Percentiles rank a stretch among this genome's conserved stretches.
These are phyloP conservation scores for Candida anutae DNA, from an alignment of 1,139 yeast genomes.

Conservation along the genomic window DNA sequence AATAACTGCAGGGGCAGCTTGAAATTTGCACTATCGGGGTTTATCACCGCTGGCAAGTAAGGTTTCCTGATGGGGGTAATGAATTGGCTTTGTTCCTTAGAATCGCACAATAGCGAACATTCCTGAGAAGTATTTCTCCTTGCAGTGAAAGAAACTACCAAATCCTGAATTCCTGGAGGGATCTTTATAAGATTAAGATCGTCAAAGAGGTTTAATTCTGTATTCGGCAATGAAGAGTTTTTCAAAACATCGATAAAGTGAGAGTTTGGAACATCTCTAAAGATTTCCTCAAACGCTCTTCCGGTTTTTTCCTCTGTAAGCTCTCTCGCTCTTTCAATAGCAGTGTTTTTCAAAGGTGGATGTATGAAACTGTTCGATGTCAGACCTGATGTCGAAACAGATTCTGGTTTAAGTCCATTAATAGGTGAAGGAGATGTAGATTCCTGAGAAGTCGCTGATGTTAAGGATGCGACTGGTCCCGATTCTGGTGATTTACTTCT, in stretches of 20 bases:
- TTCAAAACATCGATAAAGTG: conserved; percentile 22
- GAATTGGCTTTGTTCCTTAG: conserved; percentile 21
- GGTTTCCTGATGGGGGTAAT: conserved; percentile 29
- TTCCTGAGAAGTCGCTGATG: neutral
- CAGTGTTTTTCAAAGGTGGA: too few species aligned
- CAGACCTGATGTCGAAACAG: neutral
- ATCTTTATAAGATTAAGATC: conserved; percentile 38
- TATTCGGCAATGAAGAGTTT: conserved; percentile 23
- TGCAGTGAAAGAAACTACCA: conserved; percentile 44
- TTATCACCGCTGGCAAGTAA: conserved; percentile 29
- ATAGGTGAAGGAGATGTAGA: neutral
- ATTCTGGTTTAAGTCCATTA: neutral
- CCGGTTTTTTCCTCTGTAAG: conserved; percentile 1
- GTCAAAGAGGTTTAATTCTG: conserved; percentile 29
- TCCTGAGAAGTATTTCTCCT: conserved; percentile 24
- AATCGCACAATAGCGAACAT: conserved; percentile 19
- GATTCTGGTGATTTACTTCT: conserved; percentile 3
- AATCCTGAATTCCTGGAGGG: conserved; percentile 71
- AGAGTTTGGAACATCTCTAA: conserved; percentile 8
- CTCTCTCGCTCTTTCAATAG: neutral
- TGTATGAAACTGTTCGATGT: too few species aligned
- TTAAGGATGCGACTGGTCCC: neutral
- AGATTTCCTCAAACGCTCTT: neutral
- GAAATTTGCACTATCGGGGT: conserved; percentile 12
- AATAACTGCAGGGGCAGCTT: conserved; percentile 31